A percentile compares a stretch with the other conserved stretches of the same genome.
Evolutionary conservation across 495 filamentous ascomycete genomes (phyloP).

Genomic region (Aspergillus sclerotioniger): DNA sequence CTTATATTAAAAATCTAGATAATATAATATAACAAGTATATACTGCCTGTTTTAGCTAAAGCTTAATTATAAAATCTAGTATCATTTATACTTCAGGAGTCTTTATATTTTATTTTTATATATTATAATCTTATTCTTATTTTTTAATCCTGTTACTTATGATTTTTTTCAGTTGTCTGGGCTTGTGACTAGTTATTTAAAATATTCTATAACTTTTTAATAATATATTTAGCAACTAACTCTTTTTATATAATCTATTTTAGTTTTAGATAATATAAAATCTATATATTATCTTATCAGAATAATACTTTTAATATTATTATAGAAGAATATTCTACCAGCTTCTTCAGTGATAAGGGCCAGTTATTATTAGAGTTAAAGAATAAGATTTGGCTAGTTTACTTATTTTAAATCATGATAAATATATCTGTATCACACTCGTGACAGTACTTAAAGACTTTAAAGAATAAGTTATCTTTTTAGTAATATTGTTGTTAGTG

Average conservation of each 20-base stretch:
- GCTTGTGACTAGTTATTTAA: not conserved
- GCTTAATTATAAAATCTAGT: no score
- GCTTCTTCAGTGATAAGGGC: not conserved
- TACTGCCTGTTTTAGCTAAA: no score
- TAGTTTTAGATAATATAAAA: not conserved
- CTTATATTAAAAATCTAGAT: no score
- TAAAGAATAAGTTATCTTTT: not conserved
- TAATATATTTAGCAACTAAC: not conserved
- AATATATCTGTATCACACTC: not conserved
- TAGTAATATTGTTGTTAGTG: not conserved
- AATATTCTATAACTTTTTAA: not conserved
- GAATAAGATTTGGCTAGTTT: not conserved
- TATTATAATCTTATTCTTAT: no score
- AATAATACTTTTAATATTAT: not conserved
- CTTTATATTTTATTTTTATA: no score
- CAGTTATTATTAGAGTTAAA: not conserved
- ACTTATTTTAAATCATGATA: not conserved
- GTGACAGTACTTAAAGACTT: not conserved
- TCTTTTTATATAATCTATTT: not conserved
- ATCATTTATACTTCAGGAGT: no score
- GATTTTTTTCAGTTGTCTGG: not conserved
- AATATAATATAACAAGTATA: no score
- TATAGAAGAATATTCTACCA: not conserved
- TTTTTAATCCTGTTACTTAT: no score
- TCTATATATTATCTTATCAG: not conserved